phyloP scores from a whole-genome alignment of 2,329 filamentous ascomycete species.

The Mariannaea elegans region DNA sequence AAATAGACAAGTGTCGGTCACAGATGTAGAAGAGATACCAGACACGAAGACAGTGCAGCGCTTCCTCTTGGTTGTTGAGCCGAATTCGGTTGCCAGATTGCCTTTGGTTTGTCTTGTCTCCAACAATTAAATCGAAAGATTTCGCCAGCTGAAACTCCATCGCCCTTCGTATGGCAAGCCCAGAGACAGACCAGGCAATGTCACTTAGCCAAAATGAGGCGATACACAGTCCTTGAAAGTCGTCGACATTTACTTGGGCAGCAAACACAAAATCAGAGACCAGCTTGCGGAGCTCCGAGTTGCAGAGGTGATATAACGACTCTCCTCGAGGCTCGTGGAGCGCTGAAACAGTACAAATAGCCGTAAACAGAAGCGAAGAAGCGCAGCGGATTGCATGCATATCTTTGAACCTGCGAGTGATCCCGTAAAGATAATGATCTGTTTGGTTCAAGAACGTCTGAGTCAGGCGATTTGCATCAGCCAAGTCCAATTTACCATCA shows the following conservation, averaged over 20 bases:
- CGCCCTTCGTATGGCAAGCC: not conserved
- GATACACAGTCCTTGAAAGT: not conserved
- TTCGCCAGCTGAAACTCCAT: not conserved
- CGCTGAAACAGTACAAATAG: not conserved
- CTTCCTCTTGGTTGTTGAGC: not conserved
- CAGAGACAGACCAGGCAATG: not conserved
- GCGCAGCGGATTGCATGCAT: not conserved
- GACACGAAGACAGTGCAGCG: not conserved
- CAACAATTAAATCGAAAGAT: not conserved
- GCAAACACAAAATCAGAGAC: not conserved
- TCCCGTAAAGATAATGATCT: not conserved
- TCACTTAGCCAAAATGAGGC: not conserved
- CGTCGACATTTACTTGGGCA: not conserved
- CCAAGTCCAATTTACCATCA: not conserved
- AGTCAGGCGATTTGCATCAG: not conserved
- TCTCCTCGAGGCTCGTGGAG: not conserved
- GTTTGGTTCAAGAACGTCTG: not conserved
- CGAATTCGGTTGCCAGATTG: not conserved
- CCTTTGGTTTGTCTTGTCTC: not conserved
- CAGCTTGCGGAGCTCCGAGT: not conserved
- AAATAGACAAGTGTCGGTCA: not conserved
- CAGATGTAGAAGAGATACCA: not conserved
- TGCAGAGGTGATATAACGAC: not conserved
- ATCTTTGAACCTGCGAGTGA: not conserved
- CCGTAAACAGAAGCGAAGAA: not conserved